Base-by-base conservation (phyloP, 2,329 filamentous ascomycete genomes). In the Alternaria burnsii region DNA sequence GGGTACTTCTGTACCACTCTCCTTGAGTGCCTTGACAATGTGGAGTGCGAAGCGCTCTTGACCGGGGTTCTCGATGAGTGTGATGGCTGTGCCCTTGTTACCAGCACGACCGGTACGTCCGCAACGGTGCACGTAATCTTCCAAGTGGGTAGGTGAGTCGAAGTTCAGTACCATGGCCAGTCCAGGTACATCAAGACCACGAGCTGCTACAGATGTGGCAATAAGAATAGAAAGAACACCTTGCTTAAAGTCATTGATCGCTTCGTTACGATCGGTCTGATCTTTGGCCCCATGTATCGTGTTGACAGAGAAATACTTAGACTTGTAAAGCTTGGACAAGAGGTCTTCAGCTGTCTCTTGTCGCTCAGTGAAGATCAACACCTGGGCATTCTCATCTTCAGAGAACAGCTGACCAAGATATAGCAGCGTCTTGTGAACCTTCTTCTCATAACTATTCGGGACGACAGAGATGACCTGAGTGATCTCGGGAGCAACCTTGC, bases 81-180 rank as follows among this genome's bases (percentile, higher is more conserved):
- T 99, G 52, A 99, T 92, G 0, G 95, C 95, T 40, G 93, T 97
- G 65, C 95, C 95, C 22, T 89, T 97, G 73, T 97, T 97, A 41
- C 95, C 95, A 46, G 95, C 95, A 75, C 95, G 90, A 11, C 95
- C 95, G 8, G 95, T 98, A 71, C 95, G 92, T 48, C 95, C 95
- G 56, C 92, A 93, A 65, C 95, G 90, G 78, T 97, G 95, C 41
- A 98, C 94, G 73, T 98, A 98, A 75, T 98, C 95, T 80, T 99
- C 95, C 63, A 97, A 80, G 80, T 98, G 94, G 72, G 97, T 97
- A 1, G 94, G 94, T 1, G 91, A 92, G 74, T 97, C 94, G 76
- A 93, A 97, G 80, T 98, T 98, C 80, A 99, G 89, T 9, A 99
- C 95, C 32, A 98, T 86, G 78, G 96, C 97, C 34, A 99, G 85